phyloP scores from a whole-genome alignment of 805 yeast genomes.

The Schwanniomyces yamadae region DNA sequence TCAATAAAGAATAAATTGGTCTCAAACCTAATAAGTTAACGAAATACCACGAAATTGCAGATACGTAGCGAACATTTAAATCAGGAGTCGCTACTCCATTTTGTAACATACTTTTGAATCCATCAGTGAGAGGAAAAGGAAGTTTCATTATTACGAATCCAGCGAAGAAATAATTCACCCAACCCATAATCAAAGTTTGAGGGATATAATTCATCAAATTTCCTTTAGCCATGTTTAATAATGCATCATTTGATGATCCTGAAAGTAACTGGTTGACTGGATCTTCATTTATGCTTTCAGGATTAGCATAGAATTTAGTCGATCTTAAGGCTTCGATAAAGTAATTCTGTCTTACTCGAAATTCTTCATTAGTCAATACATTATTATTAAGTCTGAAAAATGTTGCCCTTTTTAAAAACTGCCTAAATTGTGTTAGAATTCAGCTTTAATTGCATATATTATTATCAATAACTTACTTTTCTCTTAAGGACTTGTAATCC shows the following conservation, averaged over 20 bases:
- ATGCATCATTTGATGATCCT: slow-evolving; percentile 65
- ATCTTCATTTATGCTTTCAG: slow-evolving; percentile 20
- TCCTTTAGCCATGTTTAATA: slow-evolving; percentile 75
- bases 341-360: slow-evolving; percentile 50
- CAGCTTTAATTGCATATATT: not conserved
- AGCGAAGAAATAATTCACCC: slow-evolving; percentile 91
- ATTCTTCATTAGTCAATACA: slow-evolving; percentile 52
- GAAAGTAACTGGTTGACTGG: slow-evolving; percentile 67
- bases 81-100: slow-evolving; percentile 81
- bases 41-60: slow-evolving; percentile 94
- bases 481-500: slow-evolving; percentile 45
- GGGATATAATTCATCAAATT: slow-evolving; percentile 84
- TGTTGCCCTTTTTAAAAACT: slow-evolving; percentile 59
- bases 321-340: slow-evolving; percentile 48
- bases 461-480: slow-evolving; percentile 22
- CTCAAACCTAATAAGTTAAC: slow-evolving; percentile 81
- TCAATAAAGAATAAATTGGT: slow-evolving; percentile 70
- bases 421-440: slow-evolving; percentile 27
- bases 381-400: slow-evolving; percentile 54
- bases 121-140: slow-evolving; percentile 87
- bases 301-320: slow-evolving; percentile 52
- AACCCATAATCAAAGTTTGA: slow-evolving; percentile 91
- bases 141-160: slow-evolving; percentile 78
- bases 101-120: slow-evolving; percentile 91
- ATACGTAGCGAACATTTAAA: slow-evolving; percentile 87